Evolutionary conservation across 768 basidiomycete genomes (phyloP), one percentile per base, ranked within the genome.

Genomic region (Leccinum longicurvipes): DNA sequence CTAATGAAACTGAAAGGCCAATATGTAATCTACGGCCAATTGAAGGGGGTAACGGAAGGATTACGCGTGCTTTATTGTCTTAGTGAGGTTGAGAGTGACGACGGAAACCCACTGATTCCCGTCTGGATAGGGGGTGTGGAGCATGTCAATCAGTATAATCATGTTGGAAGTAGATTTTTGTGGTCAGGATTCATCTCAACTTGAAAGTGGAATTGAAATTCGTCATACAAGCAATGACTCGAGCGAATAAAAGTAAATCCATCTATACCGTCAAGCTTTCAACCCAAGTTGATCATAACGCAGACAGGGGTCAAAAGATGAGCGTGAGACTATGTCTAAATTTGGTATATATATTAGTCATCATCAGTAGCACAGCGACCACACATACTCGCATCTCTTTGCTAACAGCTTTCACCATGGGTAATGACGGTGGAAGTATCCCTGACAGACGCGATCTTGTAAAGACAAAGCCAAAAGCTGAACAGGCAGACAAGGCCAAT

Each of bases 401-500:
- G 41, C 41, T 27, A n/a, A 34, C 15, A 47, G 1, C 55, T 25
- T 48, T 57, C 64, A 67, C 7, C 67, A 92, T 92, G 89, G 89
- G 89, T 67, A 91, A 91, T 80, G 89, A 92, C 72, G 91, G 91
- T 59, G 90, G 89, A 76, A 89, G 88, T 65, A 91, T 93, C 56
- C 89, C 90, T 4, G 91, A 92, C 72, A 79, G 91, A 53, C 76
- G 90, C 52, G 91, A 92, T 65, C 75, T 93, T 21, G 90, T 93
- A 11, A 79, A 77, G 59, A 87, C 67, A 56, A 91, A 82, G 68
- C 78, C 82, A 15, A 92, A 93, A 79, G 86, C 87, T 19, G 91
- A 93, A 70, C 84, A 91, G 64, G 91, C 91, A 0, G 95, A 98
- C 79, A 91, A 85, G 72, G 87, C 91, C 1, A 93, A 93, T 64